Base-by-base conservation (phyloP, 495 filamentous ascomycete genomes). In the Lasiosphaeria miniovina region DNA sequence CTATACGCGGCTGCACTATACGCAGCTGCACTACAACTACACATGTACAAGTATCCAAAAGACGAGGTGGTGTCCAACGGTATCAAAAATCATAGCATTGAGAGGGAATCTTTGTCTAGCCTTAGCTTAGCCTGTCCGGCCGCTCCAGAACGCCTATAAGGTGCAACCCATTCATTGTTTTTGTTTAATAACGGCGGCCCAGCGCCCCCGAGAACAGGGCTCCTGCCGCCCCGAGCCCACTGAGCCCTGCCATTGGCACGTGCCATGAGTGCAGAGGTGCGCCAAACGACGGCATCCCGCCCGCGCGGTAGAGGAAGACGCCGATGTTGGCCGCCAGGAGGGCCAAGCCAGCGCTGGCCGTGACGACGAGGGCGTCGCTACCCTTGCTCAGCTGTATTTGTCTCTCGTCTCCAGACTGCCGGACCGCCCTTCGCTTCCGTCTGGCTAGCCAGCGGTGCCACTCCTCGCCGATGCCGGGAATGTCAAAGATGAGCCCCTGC, bases 251-350 rank as follows among this genome's bases (percentile, higher is more conserved):
- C 45, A 46, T 61, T 5, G 48, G 15, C 11, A 56, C 54, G 49
- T 73, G 59, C 59, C 75, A 78, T 6, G 68, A 58, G 49, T 77
- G 73, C 14, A 70, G 61, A 4, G 54, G 59, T 9, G 69, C 68
- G 8, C 76, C 76, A 24, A 75, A 70, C 14, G 68, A 62, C 14
- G 63, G 55, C 31, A 72, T 35, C 31, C 43, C 43, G 43, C 59
- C 59, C 7, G 24, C 24, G 24, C 61, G 53, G 52, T 68, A 69
- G 10, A 70, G 36, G 35, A 57, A 53, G 5, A 54, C 36, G 1
- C 62, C 62, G 12, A 50, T 55, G 36, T 54, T 54, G 12, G 60
- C 59, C 36, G 66, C 68, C 15, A 68, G 54, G 41, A 67, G 53
- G 32, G 66, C 43, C 10, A 70, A 56, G 5, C 63, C 65, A 1